Conservation (phyloP, 1,139 yeast species). For the Scheffersomyces parashehatae region DNA sequence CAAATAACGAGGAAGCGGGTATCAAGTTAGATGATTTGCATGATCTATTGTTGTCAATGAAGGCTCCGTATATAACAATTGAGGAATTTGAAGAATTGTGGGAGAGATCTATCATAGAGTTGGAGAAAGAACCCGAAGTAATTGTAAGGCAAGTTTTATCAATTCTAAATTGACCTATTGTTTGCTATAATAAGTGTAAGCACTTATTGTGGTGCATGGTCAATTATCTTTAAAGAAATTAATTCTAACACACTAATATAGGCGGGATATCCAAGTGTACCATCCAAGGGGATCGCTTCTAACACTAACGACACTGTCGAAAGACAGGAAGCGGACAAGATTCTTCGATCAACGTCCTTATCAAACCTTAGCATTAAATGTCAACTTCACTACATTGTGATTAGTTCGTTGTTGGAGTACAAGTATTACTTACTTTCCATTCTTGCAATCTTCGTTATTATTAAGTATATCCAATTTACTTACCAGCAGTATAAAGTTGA, state of each 20-base stretch:
- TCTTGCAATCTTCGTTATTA: slow-evolving; percentile 18
- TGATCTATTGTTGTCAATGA: slow-evolving; percentile 56
- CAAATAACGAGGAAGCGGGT: slow-evolving; percentile 50
- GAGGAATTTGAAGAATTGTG: slow-evolving; percentile 84
- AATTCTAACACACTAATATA: slow-evolving; percentile 23
- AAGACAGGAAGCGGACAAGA: slow-evolving; percentile 36
- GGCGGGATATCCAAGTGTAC: slow-evolving; percentile 31
- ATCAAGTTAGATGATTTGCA: slow-evolving; percentile 55
- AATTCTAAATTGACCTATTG: background rate
- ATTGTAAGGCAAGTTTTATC: slow-evolving; percentile 79
- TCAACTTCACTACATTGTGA: slow-evolving; percentile 55
- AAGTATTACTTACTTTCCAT: slow-evolving; percentile 35
- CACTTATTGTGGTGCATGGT: slow-evolving; percentile 1
- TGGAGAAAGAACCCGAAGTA: slow-evolving; percentile 73
- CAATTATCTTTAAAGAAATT: background rate
- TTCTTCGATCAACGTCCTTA: slow-evolving; percentile 75
- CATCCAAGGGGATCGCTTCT: slow-evolving; percentile 21
- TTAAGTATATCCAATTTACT: slow-evolving; percentile 30
- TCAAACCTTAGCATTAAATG: slow-evolving; percentile 64
- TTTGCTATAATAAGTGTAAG: background rate
- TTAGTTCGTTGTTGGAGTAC: slow-evolving; percentile 48
- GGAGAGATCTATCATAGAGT: slow-evolving; percentile 62
- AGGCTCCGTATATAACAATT: slow-evolving; percentile 59
- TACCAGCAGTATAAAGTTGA: slow-evolving; percentile 33
- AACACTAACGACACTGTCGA: slow-evolving; percentile 34